Base-by-base conservation (phyloP, 768 basidiomycete species). In the Termitomyces sp. region DNA sequence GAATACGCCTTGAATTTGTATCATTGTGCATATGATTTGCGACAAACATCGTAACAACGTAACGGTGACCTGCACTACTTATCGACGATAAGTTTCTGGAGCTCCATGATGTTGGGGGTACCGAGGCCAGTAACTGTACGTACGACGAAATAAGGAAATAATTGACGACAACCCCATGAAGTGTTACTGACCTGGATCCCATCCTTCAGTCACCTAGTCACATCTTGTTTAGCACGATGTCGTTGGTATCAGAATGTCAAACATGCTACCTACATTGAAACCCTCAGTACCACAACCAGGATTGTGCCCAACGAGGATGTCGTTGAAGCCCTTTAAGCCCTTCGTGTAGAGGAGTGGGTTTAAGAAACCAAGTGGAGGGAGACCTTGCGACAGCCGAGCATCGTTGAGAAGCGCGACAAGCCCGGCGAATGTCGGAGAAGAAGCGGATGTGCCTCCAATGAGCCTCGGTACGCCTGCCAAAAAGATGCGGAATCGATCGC, bases 341-440 rank as follows among this genome's bases (percentile, higher is more conserved):
- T 63, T 69, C n/a, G 68, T 67, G 61, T 87, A 87, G 8, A 87
- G 56, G 52, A 85, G 72, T 0, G 84, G 85, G 64, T 87, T 87
- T 60, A 88, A 70, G 71, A 86, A 86, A 5, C 84, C 86, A 1
- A 87, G 68, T 15, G 83, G 48, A 5, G 71, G 62, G n/a, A 73
- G 72, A 0, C 73, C 73, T 0, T 72, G 73, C 2, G 63, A 65
- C 30, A 86, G 60, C 15, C 83, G 76, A 5, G 74, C 80, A 50
- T 87, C 83, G 50, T 87, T 87, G 45, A 89, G 66, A 55, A 88
- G 75, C 1, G 84, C 74, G 5, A 88, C 72, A 49, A 89, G 74
- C 21, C 76, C 81, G 5, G 84, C 75, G 58, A 89, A 82, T 0
- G 84, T 76, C 5, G 87, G 87, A 14, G 83, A 68, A 0, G 85